Evolutionary conservation across 2,329 filamentous ascomycete genomes (phyloP), one percentile per base, ranked within the genome.

Genomic region (Colletotrichum acutatum): DNA sequence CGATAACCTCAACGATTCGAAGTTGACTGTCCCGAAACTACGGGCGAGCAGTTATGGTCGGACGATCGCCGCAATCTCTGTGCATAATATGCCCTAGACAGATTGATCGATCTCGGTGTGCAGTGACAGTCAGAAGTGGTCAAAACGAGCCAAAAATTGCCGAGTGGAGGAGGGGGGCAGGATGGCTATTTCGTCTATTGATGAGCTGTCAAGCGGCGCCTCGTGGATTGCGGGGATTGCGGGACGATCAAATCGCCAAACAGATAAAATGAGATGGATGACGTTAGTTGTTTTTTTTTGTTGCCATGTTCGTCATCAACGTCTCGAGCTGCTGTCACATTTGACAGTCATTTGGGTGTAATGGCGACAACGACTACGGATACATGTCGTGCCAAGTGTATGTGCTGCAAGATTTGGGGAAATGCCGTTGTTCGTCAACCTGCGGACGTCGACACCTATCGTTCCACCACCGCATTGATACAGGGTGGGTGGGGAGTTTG

Each of bases 161-260:
- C 26, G 59, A 34, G 60, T 56, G 63, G 63, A 68, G 62, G 64
- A 68, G 54, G 53, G 42, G 24, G n/a, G 46, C 26, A 30, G 22
- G 46, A 46, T 42, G n/a, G 66, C 42, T 56, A 52, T 60, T 70
- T 72, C 34, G 59, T 72, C 66, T 60, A 66, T 69, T 65, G 46
- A 65, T 61, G 66, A 61, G 42, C 60, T 72, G 66, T 66, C 70
- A 61, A 37, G 60, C 70, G 59, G 22, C 66, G 53, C 70, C 66
- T 69, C 46, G 66, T 62, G 71, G 66, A 66, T 73, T 72, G 71
- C 67, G 60, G 71, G 66, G 66, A 60, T 72, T 49, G 71, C 67
- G 67, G 71, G 71, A 73, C 56, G 66, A 73, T 66, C 56, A 62
- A 52, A 37, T 54, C 32, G 60, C 42, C 56, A 65, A 66, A 56